A percentile compares a stretch with the other conserved stretches of the same genome.
phyloP scores from a whole-genome alignment of 371 early-diverging fungal genomes.

The Mucor indicus region DNA sequence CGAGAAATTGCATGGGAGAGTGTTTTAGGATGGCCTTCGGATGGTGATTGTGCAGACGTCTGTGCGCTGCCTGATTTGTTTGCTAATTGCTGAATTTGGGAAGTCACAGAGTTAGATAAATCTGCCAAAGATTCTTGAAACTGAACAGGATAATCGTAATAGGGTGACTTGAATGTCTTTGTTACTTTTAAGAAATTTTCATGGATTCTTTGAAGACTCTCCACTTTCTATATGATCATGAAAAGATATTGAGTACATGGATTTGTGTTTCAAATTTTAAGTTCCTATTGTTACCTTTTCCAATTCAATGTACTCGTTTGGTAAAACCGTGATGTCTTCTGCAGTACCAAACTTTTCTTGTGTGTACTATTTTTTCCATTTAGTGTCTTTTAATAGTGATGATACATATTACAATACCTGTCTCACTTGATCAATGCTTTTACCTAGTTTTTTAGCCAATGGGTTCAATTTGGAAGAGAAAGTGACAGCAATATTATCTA shows the following conservation, averaged over 20 bases:
- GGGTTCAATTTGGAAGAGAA: slow-evolving; percentile 69
- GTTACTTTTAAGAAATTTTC: slow-evolving; percentile 71
- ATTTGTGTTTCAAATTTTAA: no score
- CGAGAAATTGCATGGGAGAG: slow-evolving; percentile 75
- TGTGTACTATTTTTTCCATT: no score
- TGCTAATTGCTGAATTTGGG: slow-evolving; percentile 62
- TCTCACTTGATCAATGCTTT: slow-evolving; percentile 77
- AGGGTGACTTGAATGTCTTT: slow-evolving; percentile 67
- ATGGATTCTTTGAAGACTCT: slow-evolving; percentile 64
- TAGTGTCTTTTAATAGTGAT: no score
- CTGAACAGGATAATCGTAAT: slow-evolving; percentile 78
- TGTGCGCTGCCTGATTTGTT: slow-evolving; percentile 50
- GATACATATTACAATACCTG: slow-evolving; percentile 53
- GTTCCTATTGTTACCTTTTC: slow-evolving; percentile 74
- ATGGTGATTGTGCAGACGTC: slow-evolving; percentile 11
- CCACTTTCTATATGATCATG: slow-evolving; percentile 51
- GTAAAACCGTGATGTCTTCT: slow-evolving; percentile 85
- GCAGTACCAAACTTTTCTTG: slow-evolving; percentile 84
- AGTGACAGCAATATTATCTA: slow-evolving; percentile 64
- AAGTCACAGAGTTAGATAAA: slow-evolving; percentile 60
- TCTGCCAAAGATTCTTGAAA: slow-evolving; percentile 70
- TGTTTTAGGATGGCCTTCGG: slow-evolving; percentile 55
- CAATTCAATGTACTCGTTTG: slow-evolving; percentile 84
- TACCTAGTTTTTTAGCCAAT: slow-evolving; percentile 67
- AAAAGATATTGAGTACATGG: no score